These are phyloP conservation scores for Sugiyamaella mastotermitis DNA, from an alignment of 805 yeast species.

Conservation along the genomic window DNA sequence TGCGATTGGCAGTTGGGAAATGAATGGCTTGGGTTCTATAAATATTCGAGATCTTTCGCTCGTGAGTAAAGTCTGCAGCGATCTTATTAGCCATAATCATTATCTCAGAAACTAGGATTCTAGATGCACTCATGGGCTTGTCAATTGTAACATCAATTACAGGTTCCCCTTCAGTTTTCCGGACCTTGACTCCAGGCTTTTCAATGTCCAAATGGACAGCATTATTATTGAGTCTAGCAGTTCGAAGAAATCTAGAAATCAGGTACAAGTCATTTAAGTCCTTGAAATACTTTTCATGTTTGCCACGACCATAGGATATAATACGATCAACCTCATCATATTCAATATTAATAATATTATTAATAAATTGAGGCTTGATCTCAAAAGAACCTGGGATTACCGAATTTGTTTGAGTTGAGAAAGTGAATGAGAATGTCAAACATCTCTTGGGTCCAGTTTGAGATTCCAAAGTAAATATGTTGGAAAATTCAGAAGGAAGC, in stretches of 20 bases:
- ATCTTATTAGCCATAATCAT: constrained; percentile 75
- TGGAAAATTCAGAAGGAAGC: constrained; percentile 57
- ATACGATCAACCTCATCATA: constrained; percentile 58
- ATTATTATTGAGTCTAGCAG: constrained; percentile 31
- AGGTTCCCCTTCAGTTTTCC: constrained; percentile 3
- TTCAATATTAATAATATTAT: constrained; percentile 48
- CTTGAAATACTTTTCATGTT: constrained; percentile 8
- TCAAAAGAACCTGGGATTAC: constrained; percentile 18
- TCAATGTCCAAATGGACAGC: constrained; percentile 35
- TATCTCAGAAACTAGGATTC: constrained; percentile 66
- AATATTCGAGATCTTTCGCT: constrained; percentile 23
- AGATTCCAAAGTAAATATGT: constrained; percentile 46
- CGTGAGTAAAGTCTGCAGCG: constrained; percentile 23
- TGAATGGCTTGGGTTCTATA: constrained; percentile 25
- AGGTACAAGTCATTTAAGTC: constrained; percentile 35
- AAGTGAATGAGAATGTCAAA: constrained; percentile 38
- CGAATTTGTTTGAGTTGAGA: constrained; percentile 24
- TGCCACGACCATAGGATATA: constrained; percentile 24
- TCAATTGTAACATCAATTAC: constrained; percentile 18
- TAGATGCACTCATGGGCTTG: constrained; percentile 34
- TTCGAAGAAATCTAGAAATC: constrained; percentile 29
- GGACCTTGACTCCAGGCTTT: constrained; percentile 10
- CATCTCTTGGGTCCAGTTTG: constrained; percentile 35
- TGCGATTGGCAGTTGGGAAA: constrained; percentile 21
- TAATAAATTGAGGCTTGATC: constrained; percentile 38